Percentiles rank a stretch among this genome's conserved stretches.
Evolutionary conservation across 495 filamentous ascomycete species (phyloP).

Genomic region (Neurospora terricola): DNA sequence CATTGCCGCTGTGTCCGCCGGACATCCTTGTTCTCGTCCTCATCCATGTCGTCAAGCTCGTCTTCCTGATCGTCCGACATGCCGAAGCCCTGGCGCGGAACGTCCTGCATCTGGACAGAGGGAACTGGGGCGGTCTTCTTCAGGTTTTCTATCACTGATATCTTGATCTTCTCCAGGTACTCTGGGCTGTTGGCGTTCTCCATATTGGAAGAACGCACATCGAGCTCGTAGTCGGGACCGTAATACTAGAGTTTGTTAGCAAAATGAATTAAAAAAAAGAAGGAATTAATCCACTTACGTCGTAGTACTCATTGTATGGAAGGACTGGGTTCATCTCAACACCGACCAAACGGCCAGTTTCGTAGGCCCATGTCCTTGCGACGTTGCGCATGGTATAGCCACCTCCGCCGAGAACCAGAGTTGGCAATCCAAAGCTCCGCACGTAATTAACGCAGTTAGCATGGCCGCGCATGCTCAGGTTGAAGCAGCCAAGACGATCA

Average conservation of each 20-base stretch:
- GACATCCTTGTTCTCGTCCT: conserved; percentile 80
- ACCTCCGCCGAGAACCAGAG: conserved; percentile 85
- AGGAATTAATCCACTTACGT: conserved; percentile 44
- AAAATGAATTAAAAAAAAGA: neutral
- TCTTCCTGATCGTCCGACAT: conserved; percentile 76
- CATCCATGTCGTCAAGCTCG: conserved; percentile 79
- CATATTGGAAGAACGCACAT: conserved; percentile 96
- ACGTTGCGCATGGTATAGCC: conserved; percentile 99
- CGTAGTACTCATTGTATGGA: conserved; percentile 98
- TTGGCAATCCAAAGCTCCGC: conserved; percentile 83
- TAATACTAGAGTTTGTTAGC: conserved; percentile 64
- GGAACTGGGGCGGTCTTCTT: conserved; percentile 79
- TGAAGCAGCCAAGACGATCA: conserved; percentile 94
- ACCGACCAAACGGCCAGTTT: conserved; percentile 84
- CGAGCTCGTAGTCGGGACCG: conserved; percentile 88
- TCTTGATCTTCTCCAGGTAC: conserved; percentile 93
- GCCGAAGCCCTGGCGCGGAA: conserved; percentile 68
- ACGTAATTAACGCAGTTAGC: conserved; percentile 97
- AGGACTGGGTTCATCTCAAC: conserved; percentile 67
- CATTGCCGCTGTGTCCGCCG: conserved; percentile 75
- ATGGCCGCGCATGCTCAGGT: conserved; percentile 93
- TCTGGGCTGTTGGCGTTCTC: conserved; percentile 94
- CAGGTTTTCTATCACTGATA: conserved; percentile 84
- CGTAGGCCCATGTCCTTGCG: conserved; percentile 92
- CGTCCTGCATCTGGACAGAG: conserved; percentile 89